Percentiles rank a stretch among this genome's conserved stretches.
These are phyloP conservation scores for Forsythia suspensa DNA, from an alignment of 257 asterid genomes.

Conservation along the genomic window DNA sequence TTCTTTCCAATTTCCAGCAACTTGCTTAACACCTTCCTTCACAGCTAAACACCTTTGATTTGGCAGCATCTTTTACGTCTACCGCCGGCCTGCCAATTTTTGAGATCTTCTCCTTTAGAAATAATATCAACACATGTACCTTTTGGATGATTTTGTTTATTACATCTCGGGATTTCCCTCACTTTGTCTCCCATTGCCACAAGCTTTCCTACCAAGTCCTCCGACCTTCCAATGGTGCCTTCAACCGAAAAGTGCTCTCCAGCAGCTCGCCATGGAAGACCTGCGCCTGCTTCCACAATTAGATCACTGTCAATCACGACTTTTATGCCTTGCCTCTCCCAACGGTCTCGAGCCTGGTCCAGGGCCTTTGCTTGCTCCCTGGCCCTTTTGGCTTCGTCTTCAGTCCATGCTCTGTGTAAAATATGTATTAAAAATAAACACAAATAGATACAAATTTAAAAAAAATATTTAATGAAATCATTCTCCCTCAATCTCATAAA, in stretches of 20 bases:
- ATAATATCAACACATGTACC: slow-evolving; percentile 40
- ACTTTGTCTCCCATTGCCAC: slow-evolving; percentile 65
- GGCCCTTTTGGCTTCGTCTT: slow-evolving; percentile 93
- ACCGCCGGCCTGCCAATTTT: slow-evolving; percentile 33
- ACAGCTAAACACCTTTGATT: slow-evolving; percentile 39
- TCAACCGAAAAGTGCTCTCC: slow-evolving; percentile 59
- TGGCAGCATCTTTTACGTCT: slow-evolving; percentile 49
- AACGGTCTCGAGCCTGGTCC: slow-evolving; percentile 86
- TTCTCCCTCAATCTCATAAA: neutral
- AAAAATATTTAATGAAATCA: neutral
- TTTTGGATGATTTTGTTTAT: slow-evolving; percentile 56
- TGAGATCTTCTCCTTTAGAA: slow-evolving; percentile 42
- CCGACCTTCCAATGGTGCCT: slow-evolving; percentile 68
- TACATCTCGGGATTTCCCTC: slow-evolving; percentile 62
- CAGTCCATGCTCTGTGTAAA: slow-evolving; percentile 80
- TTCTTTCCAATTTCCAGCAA: slow-evolving; percentile 80
- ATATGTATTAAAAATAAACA: neutral
- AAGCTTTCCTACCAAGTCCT: slow-evolving; percentile 66
- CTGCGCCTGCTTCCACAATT: slow-evolving; percentile 72
- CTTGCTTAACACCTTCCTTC: slow-evolving; percentile 54
- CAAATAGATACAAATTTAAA: no score
- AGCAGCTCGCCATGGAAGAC: slow-evolving; percentile 64
- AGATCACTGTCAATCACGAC: slow-evolving; percentile 81
- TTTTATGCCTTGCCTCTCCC: slow-evolving; percentile 87
- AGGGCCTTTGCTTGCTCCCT: slow-evolving; percentile 85